Evolutionary conservation across 768 basidiomycete species (phyloP).

Genomic region (Tulasnella sp.): DNA sequence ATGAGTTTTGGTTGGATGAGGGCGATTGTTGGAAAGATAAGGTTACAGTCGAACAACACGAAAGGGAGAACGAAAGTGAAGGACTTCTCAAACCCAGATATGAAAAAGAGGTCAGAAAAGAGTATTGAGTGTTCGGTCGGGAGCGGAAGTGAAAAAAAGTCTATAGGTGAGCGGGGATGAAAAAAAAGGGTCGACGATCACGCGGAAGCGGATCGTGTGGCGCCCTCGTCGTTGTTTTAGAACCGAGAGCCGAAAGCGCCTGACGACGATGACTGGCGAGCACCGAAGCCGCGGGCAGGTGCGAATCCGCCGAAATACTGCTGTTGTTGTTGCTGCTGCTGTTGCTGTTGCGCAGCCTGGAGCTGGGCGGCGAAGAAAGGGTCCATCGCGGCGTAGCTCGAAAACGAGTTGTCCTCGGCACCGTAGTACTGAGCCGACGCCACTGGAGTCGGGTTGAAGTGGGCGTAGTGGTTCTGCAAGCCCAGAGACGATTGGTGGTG

Average conservation of each 20-base stretch:
- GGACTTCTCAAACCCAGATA: background rate
- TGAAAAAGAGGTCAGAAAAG: background rate
- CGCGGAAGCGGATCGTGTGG: too few species aligned
- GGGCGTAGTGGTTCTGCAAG: constrained; percentile 13
- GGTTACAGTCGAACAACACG: background rate
- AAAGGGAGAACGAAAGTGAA: background rate
- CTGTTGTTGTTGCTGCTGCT: constrained; percentile 6
- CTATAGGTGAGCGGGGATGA: background rate
- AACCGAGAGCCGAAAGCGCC: constrained; percentile 23
- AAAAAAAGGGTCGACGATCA: too few species aligned
- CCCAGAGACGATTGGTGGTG: background rate
- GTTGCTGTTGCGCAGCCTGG: constrained; percentile 13
- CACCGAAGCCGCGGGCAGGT: constrained; percentile 16
- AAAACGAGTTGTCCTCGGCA: constrained; percentile 15
- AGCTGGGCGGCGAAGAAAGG: constrained; percentile 31
- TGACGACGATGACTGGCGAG: background rate
- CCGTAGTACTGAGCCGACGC: background rate
- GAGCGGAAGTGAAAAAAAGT: background rate
- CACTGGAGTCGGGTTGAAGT: constrained; percentile 8
- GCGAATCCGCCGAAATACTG: constrained; percentile 1
- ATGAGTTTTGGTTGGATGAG: background rate
- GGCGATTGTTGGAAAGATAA: constrained; percentile 3
- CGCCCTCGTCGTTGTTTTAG: background rate
- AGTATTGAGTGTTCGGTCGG: background rate
- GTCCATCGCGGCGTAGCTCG: constrained; percentile 27